phyloP scores from a whole-genome alignment of 2,329 filamentous ascomycete species.

The Aquanectria penicillioides region DNA sequence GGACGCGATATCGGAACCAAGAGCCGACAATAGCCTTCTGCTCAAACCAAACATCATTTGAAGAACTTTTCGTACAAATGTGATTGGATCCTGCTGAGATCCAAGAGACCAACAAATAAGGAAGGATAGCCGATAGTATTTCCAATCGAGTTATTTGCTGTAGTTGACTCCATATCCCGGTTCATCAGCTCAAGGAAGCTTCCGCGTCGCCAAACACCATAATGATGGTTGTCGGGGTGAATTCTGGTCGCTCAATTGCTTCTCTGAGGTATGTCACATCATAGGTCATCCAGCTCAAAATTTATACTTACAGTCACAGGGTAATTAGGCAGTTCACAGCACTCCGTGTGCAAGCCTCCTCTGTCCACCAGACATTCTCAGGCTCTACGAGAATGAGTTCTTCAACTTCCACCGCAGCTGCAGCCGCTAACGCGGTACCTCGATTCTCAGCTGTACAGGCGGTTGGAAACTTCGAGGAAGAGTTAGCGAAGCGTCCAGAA shows the following conservation, averaged over 20 bases:
- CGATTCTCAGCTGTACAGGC: conserved; percentile 39
- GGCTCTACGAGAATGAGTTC: conserved; percentile 23
- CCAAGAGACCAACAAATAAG: too few species aligned
- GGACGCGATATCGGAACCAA: not conserved
- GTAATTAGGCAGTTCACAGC: conserved; percentile 4
- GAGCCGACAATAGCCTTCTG: not conserved
- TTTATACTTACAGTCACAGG: too few species aligned
- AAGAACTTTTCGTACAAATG: too few species aligned
- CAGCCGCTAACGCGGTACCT: conserved; percentile 23
- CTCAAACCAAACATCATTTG: not conserved
- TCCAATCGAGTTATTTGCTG: too few species aligned
- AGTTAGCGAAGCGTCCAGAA: conserved; percentile 32
- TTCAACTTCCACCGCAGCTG: conserved; percentile 15
- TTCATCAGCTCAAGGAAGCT: too few species aligned
- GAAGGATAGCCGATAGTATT: too few species aligned
- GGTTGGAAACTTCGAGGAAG: conserved; percentile 36
- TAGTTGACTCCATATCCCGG: too few species aligned
- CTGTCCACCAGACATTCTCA: not conserved
- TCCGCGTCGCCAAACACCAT: not conserved
- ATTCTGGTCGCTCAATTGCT: not conserved
- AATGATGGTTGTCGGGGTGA: not conserved
- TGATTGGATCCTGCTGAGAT: too few species aligned
- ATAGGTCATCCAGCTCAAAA: too few species aligned
- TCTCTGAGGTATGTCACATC: conserved; percentile 8
- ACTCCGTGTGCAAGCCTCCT: not conserved